These are phyloP conservation scores for Diversispora eburnea DNA, from an alignment of 192 early-diverging fungal genomes.

Conservation along the genomic window DNA sequence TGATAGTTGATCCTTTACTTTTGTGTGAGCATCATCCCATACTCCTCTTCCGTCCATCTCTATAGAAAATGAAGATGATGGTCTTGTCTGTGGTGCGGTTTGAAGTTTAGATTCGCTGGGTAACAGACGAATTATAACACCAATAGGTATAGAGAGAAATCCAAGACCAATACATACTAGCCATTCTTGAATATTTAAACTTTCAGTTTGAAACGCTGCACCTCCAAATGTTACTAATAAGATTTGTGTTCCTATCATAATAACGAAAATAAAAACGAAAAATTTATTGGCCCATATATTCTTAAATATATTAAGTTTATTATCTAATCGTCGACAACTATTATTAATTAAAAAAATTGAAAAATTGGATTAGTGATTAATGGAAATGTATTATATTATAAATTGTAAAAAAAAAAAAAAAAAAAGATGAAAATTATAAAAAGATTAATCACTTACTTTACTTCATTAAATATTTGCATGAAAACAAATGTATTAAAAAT, in stretches of 20 bases:
- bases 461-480: conserved; percentile 33
- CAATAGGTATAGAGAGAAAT: conserved; percentile 75
- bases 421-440: neutral
- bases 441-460: conserved; percentile 52
- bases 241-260: conserved; percentile 73
- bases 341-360: conserved; percentile 21
- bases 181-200: conserved; percentile 74
- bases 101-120: conserved; percentile 58
- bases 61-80: conserved; percentile 23
- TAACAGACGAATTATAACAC: conserved; percentile 79
- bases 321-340: conserved; percentile 69
- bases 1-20: conserved; percentile 35
- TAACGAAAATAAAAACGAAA: conserved; percentile 76
- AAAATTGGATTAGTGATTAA: neutral
- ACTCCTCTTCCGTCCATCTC: conserved; percentile 31
- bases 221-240: conserved; percentile 91
- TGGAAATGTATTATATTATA: no score
- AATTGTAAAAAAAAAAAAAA: neutral
- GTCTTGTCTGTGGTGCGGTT: conserved; percentile 29
- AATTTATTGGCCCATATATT: conserved; percentile 72
- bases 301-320: conserved; percentile 84
- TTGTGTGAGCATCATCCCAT: conserved; percentile 44
- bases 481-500: conserved; percentile 92
- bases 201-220: conserved; percentile 73
- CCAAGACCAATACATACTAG: conserved; percentile 77